phyloP scores from a whole-genome alignment of 139 green algal genomes.

The Ettlia oleoabundans region DNA sequence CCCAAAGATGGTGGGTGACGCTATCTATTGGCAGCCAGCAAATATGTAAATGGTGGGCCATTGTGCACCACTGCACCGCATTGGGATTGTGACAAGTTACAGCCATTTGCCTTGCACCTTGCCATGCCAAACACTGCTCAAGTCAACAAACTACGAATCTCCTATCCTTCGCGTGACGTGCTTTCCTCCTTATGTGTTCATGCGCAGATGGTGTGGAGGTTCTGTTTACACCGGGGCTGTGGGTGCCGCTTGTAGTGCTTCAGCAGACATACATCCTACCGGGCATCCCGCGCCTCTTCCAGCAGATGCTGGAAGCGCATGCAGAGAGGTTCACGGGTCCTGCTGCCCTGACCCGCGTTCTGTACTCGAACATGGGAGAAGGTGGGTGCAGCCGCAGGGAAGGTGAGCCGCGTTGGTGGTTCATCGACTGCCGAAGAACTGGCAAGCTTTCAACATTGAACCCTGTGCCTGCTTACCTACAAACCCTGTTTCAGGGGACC shows the following conservation, averaged over 20 bases:
- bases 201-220: conserved; percentile 43
- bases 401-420: too few relatives aligned
- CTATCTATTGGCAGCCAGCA: background rate
- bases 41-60: too few relatives aligned
- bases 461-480: background rate
- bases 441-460: too few relatives aligned
- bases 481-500: background rate
- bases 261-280: conserved; percentile 68
- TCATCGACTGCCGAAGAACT: too few relatives aligned
- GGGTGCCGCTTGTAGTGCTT: conserved; percentile 78
- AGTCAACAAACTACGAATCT: too few relatives aligned
- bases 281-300: conserved; percentile 81
- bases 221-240: conserved; percentile 53
- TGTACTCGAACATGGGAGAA: conserved; percentile 58
- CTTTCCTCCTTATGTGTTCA: background rate
- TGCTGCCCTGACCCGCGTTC: background rate
- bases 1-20: conserved; percentile 36
- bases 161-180: too few relatives aligned
- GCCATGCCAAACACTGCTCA: too few relatives aligned
- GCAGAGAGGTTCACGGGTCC: conserved; percentile 48
- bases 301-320: conserved; percentile 68
- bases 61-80: too few relatives aligned
- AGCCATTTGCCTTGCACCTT: too few relatives aligned
- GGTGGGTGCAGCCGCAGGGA: background rate
- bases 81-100: too few relatives aligned